Base-by-base conservation (phyloP, 352 stramenopile genomes). In the Pythium oligandrum region DNA sequence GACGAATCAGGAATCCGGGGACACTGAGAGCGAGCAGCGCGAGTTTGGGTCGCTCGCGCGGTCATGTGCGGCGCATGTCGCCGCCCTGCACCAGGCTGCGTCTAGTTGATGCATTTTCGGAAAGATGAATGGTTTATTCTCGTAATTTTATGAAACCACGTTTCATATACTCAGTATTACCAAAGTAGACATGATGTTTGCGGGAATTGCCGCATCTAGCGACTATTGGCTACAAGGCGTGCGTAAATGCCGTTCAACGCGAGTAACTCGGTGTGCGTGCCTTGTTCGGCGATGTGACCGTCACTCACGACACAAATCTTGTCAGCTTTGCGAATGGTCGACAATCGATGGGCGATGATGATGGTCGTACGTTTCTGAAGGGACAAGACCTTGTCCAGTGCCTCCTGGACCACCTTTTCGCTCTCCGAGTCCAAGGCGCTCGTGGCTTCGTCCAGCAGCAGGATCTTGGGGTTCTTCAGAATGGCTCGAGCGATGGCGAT, bases 271-370 rank as follows among this genome's bases (percentile, higher is more conserved):
- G 83, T 54, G 68, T 99, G 95, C 5, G 86, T 98, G 32, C 96
- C 96, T 40, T 86, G 69, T 61, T 98, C 95, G 2, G 91, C 84
- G 31, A 98, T 86, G 51, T 75, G 76, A 8, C 96, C 96, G 31
- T 95, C 74, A 26, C 97, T 75, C 45, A 98, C 75, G 4, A 98
- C 95, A 36, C 93, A 86, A 53, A 99, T 98, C 58, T 88, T 79
- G 73, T 98, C 90, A 38, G 91, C 95, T 71, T 96, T 88, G 59
- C 90, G 86, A 52, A 98, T 91, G 3, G 90, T 98, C 47, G 80
- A 95, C 35, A 98, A 66, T n/a, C 95, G 82, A 64, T 98, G 93
- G 2, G 95, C 95, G 54, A 97, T 96, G 46, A 98, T 88, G 49
- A 98, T 75, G 12, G 85, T 97, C 34, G 93, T 98, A n/a, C n/a